Evolutionary conservation across 2,329 filamentous ascomycete species (phyloP).

Genomic region (Endocalyx cinctus): DNA sequence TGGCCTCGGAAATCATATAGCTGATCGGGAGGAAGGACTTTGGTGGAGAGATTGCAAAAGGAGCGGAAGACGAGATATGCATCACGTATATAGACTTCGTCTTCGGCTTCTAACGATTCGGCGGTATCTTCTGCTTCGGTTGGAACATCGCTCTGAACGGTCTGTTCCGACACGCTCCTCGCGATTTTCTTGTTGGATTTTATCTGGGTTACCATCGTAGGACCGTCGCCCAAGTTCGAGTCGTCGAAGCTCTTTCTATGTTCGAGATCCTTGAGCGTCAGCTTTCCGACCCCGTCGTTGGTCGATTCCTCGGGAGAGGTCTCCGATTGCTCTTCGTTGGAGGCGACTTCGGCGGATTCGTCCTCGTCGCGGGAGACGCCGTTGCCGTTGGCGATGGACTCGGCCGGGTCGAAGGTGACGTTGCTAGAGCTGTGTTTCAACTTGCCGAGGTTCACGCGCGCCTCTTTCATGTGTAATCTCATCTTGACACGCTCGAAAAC

Average conservation of each 20-base stretch:
- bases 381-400: conserved; percentile 29
- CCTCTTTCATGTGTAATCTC: conserved; percentile 81
- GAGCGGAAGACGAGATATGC: conserved; percentile 96
- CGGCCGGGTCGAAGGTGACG: conserved; percentile 44
- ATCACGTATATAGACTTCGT: conserved; percentile 95
- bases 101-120: conserved; percentile 66
- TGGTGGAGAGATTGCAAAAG: conserved; percentile 96
- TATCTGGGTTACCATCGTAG: conserved; percentile 62
- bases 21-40: conserved; percentile 82
- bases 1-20: conserved; percentile 89
- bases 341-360: conserved; percentile 27
- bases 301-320: conserved; percentile 19
- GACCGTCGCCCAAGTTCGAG: conserved; percentile 61
- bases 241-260: conserved; percentile 66
- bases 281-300: conserved; percentile 44
- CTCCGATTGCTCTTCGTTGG: conserved; percentile 13
- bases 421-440: conserved; percentile 50
- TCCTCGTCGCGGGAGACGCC: conserved; percentile 29
- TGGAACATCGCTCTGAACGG: conserved; percentile 46
- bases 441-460: conserved; percentile 56
- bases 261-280: conserved; percentile 63
- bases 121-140: conserved; percentile 51
- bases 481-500: conserved; percentile 94
- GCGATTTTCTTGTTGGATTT: conserved; percentile 41
- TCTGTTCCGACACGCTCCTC: conserved; percentile 49